phyloP scores from a whole-genome alignment of 2,329 filamentous ascomycete species.

The Paramyrothecium sp. region DNA sequence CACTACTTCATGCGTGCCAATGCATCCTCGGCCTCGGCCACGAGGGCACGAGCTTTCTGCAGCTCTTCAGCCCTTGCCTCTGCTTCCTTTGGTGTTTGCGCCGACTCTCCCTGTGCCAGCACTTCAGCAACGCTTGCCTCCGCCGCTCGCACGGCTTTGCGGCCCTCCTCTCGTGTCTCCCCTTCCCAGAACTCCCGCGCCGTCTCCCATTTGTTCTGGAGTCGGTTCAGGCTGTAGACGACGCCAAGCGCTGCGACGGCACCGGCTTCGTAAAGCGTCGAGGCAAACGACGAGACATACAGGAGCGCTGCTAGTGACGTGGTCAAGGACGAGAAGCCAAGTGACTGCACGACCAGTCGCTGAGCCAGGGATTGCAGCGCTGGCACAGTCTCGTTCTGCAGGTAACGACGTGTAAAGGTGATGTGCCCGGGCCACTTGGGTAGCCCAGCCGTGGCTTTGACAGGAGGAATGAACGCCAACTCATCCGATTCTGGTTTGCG shows the following conservation, averaged over 20 bases:
- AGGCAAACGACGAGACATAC: slow-evolving; percentile 54
- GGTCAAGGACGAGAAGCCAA: slow-evolving; percentile 68
- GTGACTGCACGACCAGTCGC: slow-evolving; percentile 70
- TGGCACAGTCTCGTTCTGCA: slow-evolving; percentile 66
- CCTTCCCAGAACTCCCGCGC: slow-evolving; percentile 62
- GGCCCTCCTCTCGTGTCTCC: slow-evolving; percentile 65
- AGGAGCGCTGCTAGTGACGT: slow-evolving; percentile 52
- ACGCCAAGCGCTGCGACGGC: slow-evolving; percentile 60
- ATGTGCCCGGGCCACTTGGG: slow-evolving; percentile 74
- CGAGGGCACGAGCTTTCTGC: slow-evolving; percentile 39
- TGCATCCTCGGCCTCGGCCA: slow-evolving; percentile 48
- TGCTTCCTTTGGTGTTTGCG: slow-evolving; percentile 10
- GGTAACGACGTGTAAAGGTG: slow-evolving; percentile 63
- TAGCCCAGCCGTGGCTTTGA: slow-evolving; percentile 14
- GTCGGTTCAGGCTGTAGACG: slow-evolving; percentile 55
- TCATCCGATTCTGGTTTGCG: slow-evolving; percentile 21
- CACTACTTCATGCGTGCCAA: slow-evolving; percentile 45
- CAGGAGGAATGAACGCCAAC: slow-evolving; percentile 19
- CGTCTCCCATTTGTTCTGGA: slow-evolving; percentile 63
- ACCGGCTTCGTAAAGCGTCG: slow-evolving; percentile 58
- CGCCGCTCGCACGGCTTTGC: slow-evolving; percentile 57
- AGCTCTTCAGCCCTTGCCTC: slow-evolving; percentile 30
- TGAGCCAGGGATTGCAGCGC: slow-evolving; percentile 72
- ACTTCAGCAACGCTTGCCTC: slow-evolving; percentile 52
- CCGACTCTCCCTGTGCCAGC: slow-evolving; percentile 30